These are phyloP conservation scores for Lachancea sp. DNA, from an alignment of 805 yeast species.

Conservation along the genomic window DNA sequence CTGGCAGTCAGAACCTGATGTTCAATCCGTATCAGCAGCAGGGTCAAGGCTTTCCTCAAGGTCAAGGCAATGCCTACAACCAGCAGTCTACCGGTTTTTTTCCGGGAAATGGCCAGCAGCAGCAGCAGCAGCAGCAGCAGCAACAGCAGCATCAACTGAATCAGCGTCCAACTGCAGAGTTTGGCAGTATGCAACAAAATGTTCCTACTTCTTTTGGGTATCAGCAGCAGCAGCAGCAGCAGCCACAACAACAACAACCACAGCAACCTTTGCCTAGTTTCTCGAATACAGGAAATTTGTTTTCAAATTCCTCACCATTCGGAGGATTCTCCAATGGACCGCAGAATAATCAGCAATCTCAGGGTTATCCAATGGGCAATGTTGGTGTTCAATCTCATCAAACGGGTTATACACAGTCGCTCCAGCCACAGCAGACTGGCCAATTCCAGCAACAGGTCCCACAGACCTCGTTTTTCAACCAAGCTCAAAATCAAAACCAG, in stretches of 20 bases:
- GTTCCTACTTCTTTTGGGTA: slow-evolving; percentile 8
- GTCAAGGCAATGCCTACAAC: slow-evolving; percentile 4
- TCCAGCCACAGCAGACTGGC: slow-evolving; percentile 11
- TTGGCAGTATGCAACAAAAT: slow-evolving; percentile 15
- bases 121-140: slow-evolving; percentile 4
- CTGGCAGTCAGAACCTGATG: slow-evolving; percentile 3
- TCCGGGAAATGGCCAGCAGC: slow-evolving; percentile 9
- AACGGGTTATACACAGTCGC: slow-evolving; percentile 14
- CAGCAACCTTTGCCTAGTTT: slow-evolving; percentile 7
- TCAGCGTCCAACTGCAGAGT: slow-evolving; percentile 13
- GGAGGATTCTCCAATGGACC: neutral
- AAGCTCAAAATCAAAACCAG: neutral
- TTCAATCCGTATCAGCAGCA: slow-evolving; percentile 10
- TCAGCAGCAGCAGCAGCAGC: slow-evolving; percentile 5
- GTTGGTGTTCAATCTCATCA: slow-evolving; percentile 8
- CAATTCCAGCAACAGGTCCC: slow-evolving; percentile 13
- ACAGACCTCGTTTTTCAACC: slow-evolving; percentile 5
- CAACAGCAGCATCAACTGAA: slow-evolving; percentile 6
- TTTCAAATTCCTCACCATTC: slow-evolving; percentile 1
- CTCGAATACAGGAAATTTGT: slow-evolving; percentile 2
- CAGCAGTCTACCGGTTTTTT: slow-evolving; percentile 8
- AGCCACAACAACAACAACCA: slow-evolving; percentile 4
- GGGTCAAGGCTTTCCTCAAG: neutral
- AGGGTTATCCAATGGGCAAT: neutral
- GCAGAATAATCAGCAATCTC: neutral